Evolutionary conservation across 305 asterid species (phyloP).

Genomic region (Rubia tinctorum): DNA sequence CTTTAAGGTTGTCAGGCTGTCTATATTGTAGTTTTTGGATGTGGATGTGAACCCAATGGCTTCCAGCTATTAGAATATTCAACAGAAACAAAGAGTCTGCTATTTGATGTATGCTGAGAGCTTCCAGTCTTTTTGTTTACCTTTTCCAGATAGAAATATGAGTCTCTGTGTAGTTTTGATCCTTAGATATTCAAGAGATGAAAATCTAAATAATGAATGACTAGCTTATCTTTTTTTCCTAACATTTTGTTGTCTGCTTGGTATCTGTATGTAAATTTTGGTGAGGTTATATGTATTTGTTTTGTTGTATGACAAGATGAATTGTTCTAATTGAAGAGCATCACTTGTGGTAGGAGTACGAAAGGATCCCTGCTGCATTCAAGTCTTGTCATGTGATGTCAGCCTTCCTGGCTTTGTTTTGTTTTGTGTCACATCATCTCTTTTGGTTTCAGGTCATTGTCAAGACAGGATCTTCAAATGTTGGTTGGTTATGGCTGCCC

Average conservation of each 20-base stretch:
- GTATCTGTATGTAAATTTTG: not conserved
- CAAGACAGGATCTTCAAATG: slow-evolving; percentile 87
- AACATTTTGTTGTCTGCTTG: not conserved
- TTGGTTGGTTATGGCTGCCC: slow-evolving; percentile 97
- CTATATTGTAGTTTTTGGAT: not conserved
- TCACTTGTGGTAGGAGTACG: not conserved
- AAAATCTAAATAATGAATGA: not conserved
- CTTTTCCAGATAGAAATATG: not conserved
- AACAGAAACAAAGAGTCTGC: not conserved
- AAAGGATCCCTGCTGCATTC: not conserved
- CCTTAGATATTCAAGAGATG: not conserved
- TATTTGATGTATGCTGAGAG: not conserved
- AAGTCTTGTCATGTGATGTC: not conserved
- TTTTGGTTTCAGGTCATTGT: slow-evolving; percentile 74
- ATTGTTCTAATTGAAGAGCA: not conserved
- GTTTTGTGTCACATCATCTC: not conserved
- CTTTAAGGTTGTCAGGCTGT: not conserved
- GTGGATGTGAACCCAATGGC: not conserved
- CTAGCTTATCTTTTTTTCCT: not conserved
- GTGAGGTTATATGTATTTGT: not conserved
- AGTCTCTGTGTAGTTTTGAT: not conserved
- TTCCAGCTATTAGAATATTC: not conserved
- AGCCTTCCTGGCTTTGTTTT: slow-evolving; percentile 2
- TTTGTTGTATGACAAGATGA: not conserved
- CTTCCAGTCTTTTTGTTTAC: not conserved